Evolutionary conservation across 768 basidiomycete genomes (phyloP), one percentile per base, ranked within the genome.

Genomic region (Mycena crocata): DNA sequence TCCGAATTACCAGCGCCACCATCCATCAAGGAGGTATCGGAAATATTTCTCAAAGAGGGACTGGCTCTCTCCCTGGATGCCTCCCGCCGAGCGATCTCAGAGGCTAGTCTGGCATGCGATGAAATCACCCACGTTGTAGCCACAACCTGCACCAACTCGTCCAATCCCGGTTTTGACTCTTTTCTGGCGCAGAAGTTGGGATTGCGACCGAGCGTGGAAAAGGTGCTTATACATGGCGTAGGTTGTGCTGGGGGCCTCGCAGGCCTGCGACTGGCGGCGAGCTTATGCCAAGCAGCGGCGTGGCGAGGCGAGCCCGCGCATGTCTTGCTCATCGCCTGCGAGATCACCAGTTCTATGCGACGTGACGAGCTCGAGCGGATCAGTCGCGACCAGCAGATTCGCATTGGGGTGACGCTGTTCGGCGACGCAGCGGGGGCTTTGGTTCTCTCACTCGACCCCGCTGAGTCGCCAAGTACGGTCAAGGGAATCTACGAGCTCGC

Each of bases 91-190:
- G 66, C 66, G 5, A 26, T 67, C 6, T 14, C 40, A 1, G 66
- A 67, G 30, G 66, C 66, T 13, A 28, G 51, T 6, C 19, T 68
- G 17, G 8, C 56, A 19, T 26, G 10, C n/a, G 57, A 63, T 1
- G 50, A 45, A 39, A 63, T 68, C 19, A 68, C 60, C 0, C 61
- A 68, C 32, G 56, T 68, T 37, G 61, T 68, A 0, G 57, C 56
- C 15, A 68, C 55, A 4, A 68, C 66, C 19, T 68, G 66, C 50
- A 68, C 66, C 15, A 63, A 62, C 44, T 63, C 61, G 1, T 68
- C 66, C 40, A 57, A 62, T 34, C 66, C 66, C 1, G 66, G 66
- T 3, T 68, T 51, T 44, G 66, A 68, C 45, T 2, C 19, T 9
- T 52, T 39, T 24, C 55, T 68, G 2, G 55, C 66, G 15, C 61